phyloP scores from a whole-genome alignment of 1,284 basidiomycete genomes.

The Cryptococcus deneoformans region DNA sequence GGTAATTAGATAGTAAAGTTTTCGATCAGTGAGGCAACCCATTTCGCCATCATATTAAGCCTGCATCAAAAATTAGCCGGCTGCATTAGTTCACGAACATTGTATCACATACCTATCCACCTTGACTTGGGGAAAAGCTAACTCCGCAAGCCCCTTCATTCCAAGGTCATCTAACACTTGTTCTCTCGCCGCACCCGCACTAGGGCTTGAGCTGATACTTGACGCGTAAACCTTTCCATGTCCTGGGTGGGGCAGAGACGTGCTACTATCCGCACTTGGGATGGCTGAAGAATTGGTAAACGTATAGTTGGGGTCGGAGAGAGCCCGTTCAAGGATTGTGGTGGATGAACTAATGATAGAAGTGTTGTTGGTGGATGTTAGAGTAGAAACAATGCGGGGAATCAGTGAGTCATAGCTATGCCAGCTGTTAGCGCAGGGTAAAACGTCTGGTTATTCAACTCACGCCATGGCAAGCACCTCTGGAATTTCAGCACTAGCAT shows the following conservation, averaged over 20 bases:
- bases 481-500: conserved; percentile 67
- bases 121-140: conserved; percentile 36
- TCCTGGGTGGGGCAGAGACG: conserved; percentile 20
- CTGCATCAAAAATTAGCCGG: conserved; percentile 9
- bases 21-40: conserved; percentile 40
- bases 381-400: conserved; percentile 72
- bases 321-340: conserved; percentile 59
- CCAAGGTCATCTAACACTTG: conserved; percentile 44
- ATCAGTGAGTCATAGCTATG: conserved; percentile 72
- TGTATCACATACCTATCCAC: conserved; percentile 28
- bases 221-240: conserved; percentile 14
- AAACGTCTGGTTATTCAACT: conserved; percentile 41
- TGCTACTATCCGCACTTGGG: conserved; percentile 10
- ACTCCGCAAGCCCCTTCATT: conserved; percentile 41
- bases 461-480: conserved; percentile 72
- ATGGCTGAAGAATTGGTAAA: conserved; percentile 21
- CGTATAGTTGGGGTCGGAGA: conserved; percentile 35
- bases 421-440: not conserved
- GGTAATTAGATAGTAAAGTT: conserved; percentile 27
- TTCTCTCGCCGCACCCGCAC: conserved; percentile 18
- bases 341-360: conserved; percentile 68
- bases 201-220: conserved; percentile 14
- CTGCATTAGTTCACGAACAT: not conserved
- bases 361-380: conserved; percentile 69
- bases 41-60: conserved; percentile 35